Base-by-base conservation (phyloP, 116 monocot genomes). In the Posidonia oceanica region DNA sequence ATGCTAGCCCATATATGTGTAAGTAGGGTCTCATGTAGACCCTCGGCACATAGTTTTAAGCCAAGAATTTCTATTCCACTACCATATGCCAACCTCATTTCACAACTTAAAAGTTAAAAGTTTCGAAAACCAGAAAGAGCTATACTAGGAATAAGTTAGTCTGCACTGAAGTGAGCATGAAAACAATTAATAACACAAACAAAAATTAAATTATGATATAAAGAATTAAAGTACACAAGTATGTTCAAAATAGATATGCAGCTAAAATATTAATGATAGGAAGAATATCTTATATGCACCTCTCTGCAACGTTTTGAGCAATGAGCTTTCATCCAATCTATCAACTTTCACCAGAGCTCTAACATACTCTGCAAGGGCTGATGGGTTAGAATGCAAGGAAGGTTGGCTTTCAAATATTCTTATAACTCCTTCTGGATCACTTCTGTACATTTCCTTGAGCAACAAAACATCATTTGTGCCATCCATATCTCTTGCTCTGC, bases 311-410 rank as follows among this genome's bases (percentile, higher is more conserved):
- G 97, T 87, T 58, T 79, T 98, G 22, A 98, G 89, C 80, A 98
- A 79, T 63, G 84, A 69, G 66, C 90, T 98, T 66, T 89, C 89
- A 68, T 98, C 93, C 54, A 98, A 77, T 70, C 87, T 83, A 65
- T 90, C 89, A 81, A 98, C 84, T 54, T 92, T 84, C 67, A 93
- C 90, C 70, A 98, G 74, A 36, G 97, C 87, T 80, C 90, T 98
- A 14, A 92, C 85, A 81, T 98, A 92, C 65, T 92, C 97, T 38
- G 97, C 72, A 61, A 98, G 76, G 42, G 97, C 93, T 18, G 87
- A 75, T 51, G 89, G 75, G 54, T 98, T 98, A 16, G 87, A 85
- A 79, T 98, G 97, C 42, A 98, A 42, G 4, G 83, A 82, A 40
- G 90, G 89, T 52, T 87, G 82, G 79, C 81, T 92, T 66, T 98